Evolutionary conservation across 78 protist species (phyloP).

Genomic region (Dictyostelium intermedium): DNA sequence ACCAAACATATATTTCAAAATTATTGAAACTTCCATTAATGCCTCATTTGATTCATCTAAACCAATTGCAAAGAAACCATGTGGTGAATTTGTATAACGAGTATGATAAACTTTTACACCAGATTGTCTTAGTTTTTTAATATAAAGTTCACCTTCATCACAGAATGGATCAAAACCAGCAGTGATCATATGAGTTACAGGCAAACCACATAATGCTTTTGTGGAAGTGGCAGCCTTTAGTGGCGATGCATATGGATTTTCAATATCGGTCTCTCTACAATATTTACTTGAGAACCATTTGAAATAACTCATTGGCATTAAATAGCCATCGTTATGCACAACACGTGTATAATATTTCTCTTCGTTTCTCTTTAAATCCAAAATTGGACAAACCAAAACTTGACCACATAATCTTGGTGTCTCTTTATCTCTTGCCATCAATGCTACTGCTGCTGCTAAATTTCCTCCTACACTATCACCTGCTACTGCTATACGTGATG

Average conservation of each 20-base stretch:
- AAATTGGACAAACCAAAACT: constrained; percentile 50
- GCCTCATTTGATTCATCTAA: constrained; percentile 78
- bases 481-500: constrained; percentile 58
- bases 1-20: constrained; percentile 63
- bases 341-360: constrained; percentile 66
- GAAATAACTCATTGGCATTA: constrained; percentile 73
- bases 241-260: constrained; percentile 63
- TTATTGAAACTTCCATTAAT: constrained; percentile 65
- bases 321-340: constrained; percentile 56
- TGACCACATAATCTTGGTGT: constrained; percentile 52
- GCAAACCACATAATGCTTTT: constrained; percentile 44
- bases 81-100: constrained; percentile 70
- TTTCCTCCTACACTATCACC: constrained; percentile 79
- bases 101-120: constrained; percentile 54
- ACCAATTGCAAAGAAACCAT: constrained; percentile 76
- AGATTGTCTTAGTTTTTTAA: constrained; percentile 43
- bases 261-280: constrained; percentile 36
- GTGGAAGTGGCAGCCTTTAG: constrained; percentile 45
- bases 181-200: constrained; percentile 40
- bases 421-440: constrained; percentile 74
- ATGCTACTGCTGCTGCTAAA: constrained; percentile 72
- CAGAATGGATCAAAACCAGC: constrained; percentile 76
- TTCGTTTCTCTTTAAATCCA: constrained; percentile 65
- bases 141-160: constrained; percentile 74
- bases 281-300: constrained; percentile 46